Evolutionary conservation across 352 stramenopile species (phyloP).

Genomic region (Stramenopiles sp.): DNA sequence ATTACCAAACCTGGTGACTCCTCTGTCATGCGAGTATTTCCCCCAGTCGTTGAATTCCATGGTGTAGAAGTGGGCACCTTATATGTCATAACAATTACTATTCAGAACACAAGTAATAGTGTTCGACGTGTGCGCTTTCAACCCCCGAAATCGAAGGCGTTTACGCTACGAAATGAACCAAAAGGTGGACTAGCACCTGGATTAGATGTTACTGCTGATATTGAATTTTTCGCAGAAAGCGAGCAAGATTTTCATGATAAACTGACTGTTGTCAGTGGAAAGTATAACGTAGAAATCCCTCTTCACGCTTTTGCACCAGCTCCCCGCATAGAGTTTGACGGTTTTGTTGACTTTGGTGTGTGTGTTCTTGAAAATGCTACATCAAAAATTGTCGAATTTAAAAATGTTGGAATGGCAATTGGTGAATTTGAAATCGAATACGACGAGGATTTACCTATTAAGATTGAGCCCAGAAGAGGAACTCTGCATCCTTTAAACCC

Average conservation of each 20-base stretch:
- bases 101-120: conserved; percentile 44
- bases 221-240: conserved; percentile 31
- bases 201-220: conserved; percentile 37
- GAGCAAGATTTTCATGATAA: conserved; percentile 10
- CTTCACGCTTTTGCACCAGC: not conserved
- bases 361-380: not conserved
- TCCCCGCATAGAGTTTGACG: not conserved
- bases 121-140: conserved; percentile 33
- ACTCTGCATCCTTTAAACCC: not conserved
- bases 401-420: conserved; percentile 1
- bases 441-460: not conserved
- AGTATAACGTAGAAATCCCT: not conserved
- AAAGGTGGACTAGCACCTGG: conserved; percentile 40
- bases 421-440: conserved; percentile 1
- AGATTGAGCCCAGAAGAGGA: not conserved
- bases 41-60: conserved; percentile 39
- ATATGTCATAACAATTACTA: conserved; percentile 37
- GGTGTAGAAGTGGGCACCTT: conserved; percentile 36
- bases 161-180: conserved; percentile 40
- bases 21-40: conserved; percentile 35
- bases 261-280: not conserved
- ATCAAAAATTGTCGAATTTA: not conserved
- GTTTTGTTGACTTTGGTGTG: conserved; percentile 2
- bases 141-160: conserved; percentile 30
- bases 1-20: not conserved